phyloP scores from a whole-genome alignment of 441 rosid species.

The Capsella rubella region DNA sequence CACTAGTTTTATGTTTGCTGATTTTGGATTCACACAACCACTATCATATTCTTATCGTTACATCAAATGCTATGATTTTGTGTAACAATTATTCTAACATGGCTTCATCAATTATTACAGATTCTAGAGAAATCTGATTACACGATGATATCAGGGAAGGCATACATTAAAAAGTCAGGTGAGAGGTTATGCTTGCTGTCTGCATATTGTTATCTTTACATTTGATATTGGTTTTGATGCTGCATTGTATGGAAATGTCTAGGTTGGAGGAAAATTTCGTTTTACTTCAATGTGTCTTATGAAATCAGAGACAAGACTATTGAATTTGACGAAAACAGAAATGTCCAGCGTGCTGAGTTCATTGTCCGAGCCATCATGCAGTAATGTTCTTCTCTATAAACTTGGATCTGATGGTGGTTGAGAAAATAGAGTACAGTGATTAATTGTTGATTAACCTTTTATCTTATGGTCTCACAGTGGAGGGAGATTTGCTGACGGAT shows the following conservation, averaged over 20 bases:
- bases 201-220: constrained; percentile 9
- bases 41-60: background rate
- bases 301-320: constrained; percentile 90
- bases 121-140: constrained; percentile 89
- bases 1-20: constrained; percentile 12
- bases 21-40: background rate
- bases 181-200: constrained; percentile 23
- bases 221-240: constrained; percentile 24
- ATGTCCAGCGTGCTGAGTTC: constrained; percentile 93
- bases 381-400: constrained; percentile 53
- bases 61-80: constrained; percentile 3
- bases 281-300: constrained; percentile 85
- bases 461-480: constrained; percentile 55
- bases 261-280: constrained; percentile 99
- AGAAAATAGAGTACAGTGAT: constrained; percentile 13
- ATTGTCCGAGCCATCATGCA: constrained; percentile 90
- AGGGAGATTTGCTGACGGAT: constrained; percentile 90
- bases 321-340: constrained; percentile 84
- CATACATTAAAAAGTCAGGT: constrained; percentile 93
- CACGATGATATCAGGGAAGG: constrained; percentile 84
- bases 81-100: background rate
- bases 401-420: constrained; percentile 3
- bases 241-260: constrained; percentile 27
- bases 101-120: constrained; percentile 50
- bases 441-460: constrained; percentile 6